Conservation (phyloP, 2,329 filamentous ascomycete species). For the Aureobasidium namibiae region DNA sequence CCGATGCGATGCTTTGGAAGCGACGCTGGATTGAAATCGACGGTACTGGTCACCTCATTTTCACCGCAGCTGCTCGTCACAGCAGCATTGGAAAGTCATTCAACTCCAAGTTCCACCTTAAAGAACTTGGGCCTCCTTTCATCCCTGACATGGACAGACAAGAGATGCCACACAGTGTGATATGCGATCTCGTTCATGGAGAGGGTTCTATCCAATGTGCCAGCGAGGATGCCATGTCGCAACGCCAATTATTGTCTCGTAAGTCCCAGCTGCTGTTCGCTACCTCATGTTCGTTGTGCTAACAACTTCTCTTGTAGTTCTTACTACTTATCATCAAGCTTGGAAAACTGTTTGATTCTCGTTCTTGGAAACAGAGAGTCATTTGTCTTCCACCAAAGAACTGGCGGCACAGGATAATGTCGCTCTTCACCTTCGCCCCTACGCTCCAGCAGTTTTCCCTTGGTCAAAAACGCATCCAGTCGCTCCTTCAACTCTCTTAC, state of each 20-base stretch:
- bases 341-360: slow-evolving; percentile 6
- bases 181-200: slow-evolving; percentile 51
- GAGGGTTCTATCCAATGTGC: slow-evolving; percentile 54
- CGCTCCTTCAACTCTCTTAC: background rate
- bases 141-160: slow-evolving; percentile 84
- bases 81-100: slow-evolving; percentile 44
- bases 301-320: slow-evolving; percentile 12
- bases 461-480: background rate
- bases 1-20: slow-evolving; percentile 94
- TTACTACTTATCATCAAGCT: slow-evolving; percentile 20
- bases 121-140: slow-evolving; percentile 71
- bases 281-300: background rate
- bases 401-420: slow-evolving; percentile 3
- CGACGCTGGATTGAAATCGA: slow-evolving; percentile 82
- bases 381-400: too few relatives aligned
- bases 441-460: background rate
- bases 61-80: slow-evolving; percentile 60
- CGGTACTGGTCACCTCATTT: slow-evolving; percentile 70
- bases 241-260: slow-evolving; percentile 44
- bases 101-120: slow-evolving; percentile 76
- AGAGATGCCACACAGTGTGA: slow-evolving; percentile 80
- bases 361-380: background rate
- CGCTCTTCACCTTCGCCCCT: background rate
- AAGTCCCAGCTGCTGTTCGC: slow-evolving; percentile 21
- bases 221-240: slow-evolving; percentile 48